Percentiles rank a stretch among this genome's conserved stretches.
phyloP scores from a whole-genome alignment of 2,329 filamentous ascomycete species.

The Venturia aucupariae region DNA sequence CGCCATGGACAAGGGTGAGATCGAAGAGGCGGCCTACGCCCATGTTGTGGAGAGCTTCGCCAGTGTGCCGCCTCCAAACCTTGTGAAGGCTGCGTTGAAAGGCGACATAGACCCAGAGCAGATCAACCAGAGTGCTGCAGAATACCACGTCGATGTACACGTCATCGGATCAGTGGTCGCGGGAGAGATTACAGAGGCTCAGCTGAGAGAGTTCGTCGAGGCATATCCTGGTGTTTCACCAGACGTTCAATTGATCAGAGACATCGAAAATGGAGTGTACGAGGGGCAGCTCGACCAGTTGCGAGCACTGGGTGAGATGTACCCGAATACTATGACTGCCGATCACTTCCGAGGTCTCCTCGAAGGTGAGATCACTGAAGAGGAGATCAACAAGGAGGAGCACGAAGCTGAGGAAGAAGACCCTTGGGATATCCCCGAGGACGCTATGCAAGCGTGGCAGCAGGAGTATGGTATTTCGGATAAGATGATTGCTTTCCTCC shows the following conservation, averaged over 20 bases:
- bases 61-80: neutral
- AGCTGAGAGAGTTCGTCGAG: neutral
- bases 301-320: neutral
- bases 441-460: constrained; percentile 6
- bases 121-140: neutral
- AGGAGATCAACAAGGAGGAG: neutral
- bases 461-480: constrained; percentile 1
- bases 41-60: neutral
- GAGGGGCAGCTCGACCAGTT: neutral
- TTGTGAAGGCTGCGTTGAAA: neutral
- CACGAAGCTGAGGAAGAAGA: neutral
- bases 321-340: neutral
- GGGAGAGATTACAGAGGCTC: neutral
- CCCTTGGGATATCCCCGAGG: neutral
- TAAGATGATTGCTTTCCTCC: neutral
- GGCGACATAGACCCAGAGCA: neutral
- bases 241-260: neutral
- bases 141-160: neutral
- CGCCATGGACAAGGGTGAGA: neutral
- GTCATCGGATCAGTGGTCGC: neutral
- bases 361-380: neutral
- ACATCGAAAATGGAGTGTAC: neutral
- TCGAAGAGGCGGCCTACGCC: neutral
- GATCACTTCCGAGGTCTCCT: neutral
- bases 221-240: neutral